Percentiles rank a stretch among this genome's conserved stretches.
Evolutionary conservation across 108 stramenopile species (phyloP).

Genomic region (Aurantiochytrium sp.): DNA sequence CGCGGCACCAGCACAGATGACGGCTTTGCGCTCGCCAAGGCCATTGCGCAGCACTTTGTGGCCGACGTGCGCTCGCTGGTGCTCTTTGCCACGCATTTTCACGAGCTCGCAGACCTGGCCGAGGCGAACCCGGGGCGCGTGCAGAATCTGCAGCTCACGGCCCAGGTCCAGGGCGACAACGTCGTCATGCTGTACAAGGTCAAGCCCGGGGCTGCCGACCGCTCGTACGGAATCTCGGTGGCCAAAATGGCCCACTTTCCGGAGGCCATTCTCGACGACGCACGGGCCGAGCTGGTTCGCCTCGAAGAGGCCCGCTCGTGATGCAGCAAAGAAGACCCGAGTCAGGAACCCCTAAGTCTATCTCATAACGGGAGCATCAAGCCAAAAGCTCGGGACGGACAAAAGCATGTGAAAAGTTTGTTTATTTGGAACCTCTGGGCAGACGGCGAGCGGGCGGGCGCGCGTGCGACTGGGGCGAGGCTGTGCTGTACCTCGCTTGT

Average conservation of each 20-base stretch:
- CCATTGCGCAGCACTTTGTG: conserved; percentile 47
- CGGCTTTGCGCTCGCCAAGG: conserved; percentile 58
- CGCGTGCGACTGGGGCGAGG: too few relatives aligned
- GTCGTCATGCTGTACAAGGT: conserved; percentile 61
- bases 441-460: too few relatives aligned
- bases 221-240: conserved; percentile 91
- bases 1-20: conserved; percentile 52
- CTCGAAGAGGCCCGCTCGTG: neutral
- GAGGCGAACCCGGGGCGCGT: neutral
- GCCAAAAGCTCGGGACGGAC: too few relatives aligned
- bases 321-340: too few relatives aligned
- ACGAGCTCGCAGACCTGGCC: conserved; percentile 48
- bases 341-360: too few relatives aligned
- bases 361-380: too few relatives aligned
- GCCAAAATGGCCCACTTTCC: conserved; percentile 91
- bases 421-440: too few relatives aligned
- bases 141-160: conserved; percentile 49
- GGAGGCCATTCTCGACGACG: conserved; percentile 71
- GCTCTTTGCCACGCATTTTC: conserved; percentile 60
- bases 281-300: conserved; percentile 74
- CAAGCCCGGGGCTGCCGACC: conserved; percentile 75
- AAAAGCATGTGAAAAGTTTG: too few relatives aligned
- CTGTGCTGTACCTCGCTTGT: too few relatives aligned
- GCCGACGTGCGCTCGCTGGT: conserved; percentile 1
- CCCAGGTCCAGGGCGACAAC: conserved; percentile 23